These are phyloP conservation scores for Rosa hybrid DNA, from an alignment of 331 rosid genomes.

Conservation along the genomic window DNA sequence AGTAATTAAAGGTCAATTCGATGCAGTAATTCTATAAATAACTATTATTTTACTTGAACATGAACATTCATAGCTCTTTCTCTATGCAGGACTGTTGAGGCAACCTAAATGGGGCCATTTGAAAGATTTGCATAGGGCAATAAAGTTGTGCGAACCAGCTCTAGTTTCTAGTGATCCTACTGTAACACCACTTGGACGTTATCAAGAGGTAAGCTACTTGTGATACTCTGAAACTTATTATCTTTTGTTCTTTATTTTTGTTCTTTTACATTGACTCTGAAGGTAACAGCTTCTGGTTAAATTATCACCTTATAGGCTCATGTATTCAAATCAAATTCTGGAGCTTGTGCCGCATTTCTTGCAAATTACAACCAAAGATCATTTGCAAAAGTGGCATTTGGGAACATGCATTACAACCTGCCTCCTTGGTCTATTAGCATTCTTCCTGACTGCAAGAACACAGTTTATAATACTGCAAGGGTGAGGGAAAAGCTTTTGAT, in stretches of 20 bases:
- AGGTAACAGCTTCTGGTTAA: slow-evolving; percentile 11
- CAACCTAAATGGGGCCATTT: slow-evolving; percentile 99
- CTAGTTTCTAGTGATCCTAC: slow-evolving; percentile 74
- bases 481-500: slow-evolving; percentile 43
- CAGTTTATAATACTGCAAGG: slow-evolving; percentile 97
- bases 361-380: slow-evolving; percentile 72
- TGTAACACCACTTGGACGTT: slow-evolving; percentile 65
- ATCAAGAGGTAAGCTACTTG: slow-evolving; percentile 59
- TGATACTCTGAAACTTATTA: slow-evolving; percentile 1
- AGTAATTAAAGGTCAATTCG: not conserved
- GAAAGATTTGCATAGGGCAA: slow-evolving; percentile 91
- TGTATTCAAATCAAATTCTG: slow-evolving; percentile 77
- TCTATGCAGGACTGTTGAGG: slow-evolving; percentile 66
- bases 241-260: not conserved
- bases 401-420: slow-evolving; percentile 76
- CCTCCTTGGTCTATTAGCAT: slow-evolving; percentile 99
- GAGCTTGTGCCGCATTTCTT: slow-evolving; percentile 96
- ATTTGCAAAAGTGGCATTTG: slow-evolving; percentile 68
- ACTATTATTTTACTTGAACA: slow-evolving; percentile 15
- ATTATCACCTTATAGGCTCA: slow-evolving; percentile 58
- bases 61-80: slow-evolving; percentile 17
- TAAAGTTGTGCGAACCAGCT: slow-evolving; percentile 91
- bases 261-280: slow-evolving; percentile 15
- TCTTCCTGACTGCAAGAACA: slow-evolving; percentile 93
- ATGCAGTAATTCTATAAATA: not conserved